These are phyloP conservation scores for Sugiyamaella qingdaonensis DNA, from an alignment of 805 yeast genomes.

Conservation along the genomic window DNA sequence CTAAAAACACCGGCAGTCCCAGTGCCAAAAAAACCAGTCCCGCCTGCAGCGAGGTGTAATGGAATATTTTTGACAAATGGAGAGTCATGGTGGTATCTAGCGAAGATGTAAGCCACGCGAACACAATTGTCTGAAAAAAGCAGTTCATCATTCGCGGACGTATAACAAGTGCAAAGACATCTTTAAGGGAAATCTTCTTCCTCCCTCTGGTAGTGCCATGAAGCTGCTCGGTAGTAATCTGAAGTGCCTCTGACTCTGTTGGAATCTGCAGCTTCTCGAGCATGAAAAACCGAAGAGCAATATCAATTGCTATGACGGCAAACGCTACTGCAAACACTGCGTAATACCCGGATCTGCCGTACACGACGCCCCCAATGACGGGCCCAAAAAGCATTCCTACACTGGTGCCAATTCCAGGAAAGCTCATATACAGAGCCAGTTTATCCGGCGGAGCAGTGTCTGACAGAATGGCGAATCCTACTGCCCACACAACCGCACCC, in stretches of 20 bases:
- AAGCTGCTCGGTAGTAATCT: neutral
- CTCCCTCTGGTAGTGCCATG: neutral
- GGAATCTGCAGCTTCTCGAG: slow-evolving; percentile 24
- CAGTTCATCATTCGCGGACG: slow-evolving; percentile 22
- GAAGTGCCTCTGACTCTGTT: neutral
- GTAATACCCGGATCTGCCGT: slow-evolving; percentile 31
- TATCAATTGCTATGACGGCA: slow-evolving; percentile 29
- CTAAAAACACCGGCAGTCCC: slow-evolving; percentile 29
- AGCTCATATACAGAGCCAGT: slow-evolving; percentile 30
- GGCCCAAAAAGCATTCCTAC: slow-evolving; percentile 34
- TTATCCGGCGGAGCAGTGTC: slow-evolving; percentile 29
- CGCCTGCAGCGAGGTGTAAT: slow-evolving; percentile 28
- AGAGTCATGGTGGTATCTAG: slow-evolving; percentile 34
- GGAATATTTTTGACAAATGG: slow-evolving; percentile 28
- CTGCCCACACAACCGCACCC: slow-evolving; percentile 34
- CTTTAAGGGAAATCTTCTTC: neutral
- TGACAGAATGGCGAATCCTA: slow-evolving; percentile 33
- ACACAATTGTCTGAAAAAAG: slow-evolving; percentile 25
- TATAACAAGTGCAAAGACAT: neutral
- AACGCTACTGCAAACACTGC: slow-evolving; percentile 31
- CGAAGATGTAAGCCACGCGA: slow-evolving; percentile 31
- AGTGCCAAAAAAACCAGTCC: slow-evolving; percentile 32
- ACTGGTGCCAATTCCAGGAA: slow-evolving; percentile 30
- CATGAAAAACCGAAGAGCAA: slow-evolving; percentile 31
- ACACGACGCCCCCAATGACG: slow-evolving; percentile 34